Evolutionary conservation across 2,329 filamentous ascomycete genomes (phyloP), one percentile per base, ranked within the genome.

Genomic region (Magnaporthales sp.): DNA sequence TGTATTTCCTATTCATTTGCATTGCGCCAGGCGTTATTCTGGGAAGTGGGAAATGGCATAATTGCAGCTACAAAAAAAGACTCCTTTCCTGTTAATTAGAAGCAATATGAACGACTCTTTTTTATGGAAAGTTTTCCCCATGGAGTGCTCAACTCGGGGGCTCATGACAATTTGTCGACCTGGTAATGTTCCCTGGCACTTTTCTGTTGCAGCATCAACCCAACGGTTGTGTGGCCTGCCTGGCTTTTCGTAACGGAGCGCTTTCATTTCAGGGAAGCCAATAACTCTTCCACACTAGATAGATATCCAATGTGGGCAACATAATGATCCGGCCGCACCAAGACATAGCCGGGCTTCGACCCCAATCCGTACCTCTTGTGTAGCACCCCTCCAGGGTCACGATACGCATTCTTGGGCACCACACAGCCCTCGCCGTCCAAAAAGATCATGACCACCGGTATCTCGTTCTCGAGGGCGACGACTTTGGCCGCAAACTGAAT

Each of bases 271-370:
- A 71, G 31, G 22, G 72, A 70, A 10, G 62, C 64, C 6, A 74
- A 29, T 26, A 76, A 62, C 62, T 71, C 71, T 26, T 70, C 69
- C 63, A 75, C 31, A 6, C 68, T 68, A 8, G 68, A 66, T 66
- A 75, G 66, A 24, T 69, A 68, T 2, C 75, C 75, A 63, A 77
- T 73, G 29, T 74, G 73, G 29, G 70, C 74, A 7, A 76, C 69
- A 64, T 77, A 76, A 1, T 71, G 70, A 65, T 77, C 76, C 3
- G 75, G 76, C 9, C 75, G 70, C 22, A 76, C 70, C 13, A 75
- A 68, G 3, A 73, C 72, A 62, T 73, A 74, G 1, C 75, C 74
- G 0, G 73, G 67, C 64, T 63, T 66, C 1, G 62, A 66, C 11
- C 24, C 9, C 60, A 77, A 75, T 2, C 76, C 75, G 63, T 74